Base-by-base conservation (phyloP, 1,284 basidiomycete species). In the Ustilago loliicola region DNA sequence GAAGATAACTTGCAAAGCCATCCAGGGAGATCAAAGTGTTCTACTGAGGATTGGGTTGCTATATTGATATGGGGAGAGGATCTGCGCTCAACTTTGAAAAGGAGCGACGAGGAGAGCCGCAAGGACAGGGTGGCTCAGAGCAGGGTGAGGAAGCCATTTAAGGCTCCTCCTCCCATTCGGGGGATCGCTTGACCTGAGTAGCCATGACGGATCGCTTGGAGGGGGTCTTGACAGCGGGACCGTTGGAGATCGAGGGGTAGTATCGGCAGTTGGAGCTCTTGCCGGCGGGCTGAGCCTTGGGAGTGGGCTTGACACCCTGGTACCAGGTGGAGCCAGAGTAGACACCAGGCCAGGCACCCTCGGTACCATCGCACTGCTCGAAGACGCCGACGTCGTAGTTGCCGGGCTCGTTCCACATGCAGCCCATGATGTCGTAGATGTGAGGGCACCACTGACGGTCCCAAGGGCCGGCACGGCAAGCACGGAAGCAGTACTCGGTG, bases 401-500 rank as follows among this genome's bases (percentile, higher is more conserved):
- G 61, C 80, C 83, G 19, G 83, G 83, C 72, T 81, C 71, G 79
- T 85, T 85, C 77, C 80, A 85, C 51, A 58, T 34, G 54, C 75
- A 81, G 30, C 83, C 78, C 75, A 80, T 80, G 60, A 80, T 69
- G 54, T 83, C 83, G 77, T 85, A 85, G 48, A 85, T 82, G 79
- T 85, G 83, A 11, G 83, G 83, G 76, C 83, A 85, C 71, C 77
- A 83, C 65, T 82, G n/a, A 32, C 61, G 68, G 15, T 73, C 82
- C 57, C 74, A 73, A 51, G 66, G 62, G 50, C 81, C 83, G 36
- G 48, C 50, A 54, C 69, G 74, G 82, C 84, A 86, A 34, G 80
- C 84, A 66, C 84, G 83, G 77, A 86, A 79, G 69, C 81, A 84
- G 79, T 73, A 85, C 66, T 84, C 77, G 64, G 50, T 77, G 71